Base-by-base conservation (phyloP, 2,329 filamentous ascomycete species). In the Aspergillus clavatus region DNA sequence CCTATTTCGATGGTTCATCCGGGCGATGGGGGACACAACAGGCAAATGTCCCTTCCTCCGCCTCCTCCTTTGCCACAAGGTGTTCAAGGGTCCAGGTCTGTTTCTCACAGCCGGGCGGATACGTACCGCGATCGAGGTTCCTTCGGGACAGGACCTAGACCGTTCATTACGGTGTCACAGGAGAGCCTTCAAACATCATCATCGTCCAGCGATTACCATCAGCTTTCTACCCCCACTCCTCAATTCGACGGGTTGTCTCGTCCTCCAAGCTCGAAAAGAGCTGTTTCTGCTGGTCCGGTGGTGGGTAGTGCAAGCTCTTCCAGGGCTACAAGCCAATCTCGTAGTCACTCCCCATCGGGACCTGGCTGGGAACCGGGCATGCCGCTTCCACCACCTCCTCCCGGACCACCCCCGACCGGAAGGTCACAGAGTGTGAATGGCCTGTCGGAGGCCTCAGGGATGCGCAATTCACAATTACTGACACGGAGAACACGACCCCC, bases 371-470 rank as follows among this genome's bases (percentile, higher is more conserved):
- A 60, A 38, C 67, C 68, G 16, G 71, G 71, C 16, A 72, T 73
- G 70, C 70, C 71, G 22, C 63, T 74, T 24, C 72, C 72, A 22
- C 71, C 71, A 27, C 72, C 72, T 7, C 72, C 72, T 40, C 71
- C 72, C 26, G 70, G 71, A 1, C 72, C 72, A 19, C 72, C 72
- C 14, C 71, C 71, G 4, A 51, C 59, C 31, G 52, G 58, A 19
- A 65, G 68, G 40, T 69, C 69, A n/a, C 63, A 66, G 27, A 72
- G 69, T 47, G 62, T 65, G 19, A 66, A 60, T 48, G 66, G 60
- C 10, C 52, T 61, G 35, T 61, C 60, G 1, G 66, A 66, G 24
- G 46, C 55, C 16, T 62, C 61, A 16, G 61, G 61, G 14, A 54
- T 58, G 31, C 61, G 57, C 36, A 58, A 50, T 26, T 47, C 55